Conservation (phyloP, 805 yeast genomes). For the Yarrowia divulgata region DNA sequence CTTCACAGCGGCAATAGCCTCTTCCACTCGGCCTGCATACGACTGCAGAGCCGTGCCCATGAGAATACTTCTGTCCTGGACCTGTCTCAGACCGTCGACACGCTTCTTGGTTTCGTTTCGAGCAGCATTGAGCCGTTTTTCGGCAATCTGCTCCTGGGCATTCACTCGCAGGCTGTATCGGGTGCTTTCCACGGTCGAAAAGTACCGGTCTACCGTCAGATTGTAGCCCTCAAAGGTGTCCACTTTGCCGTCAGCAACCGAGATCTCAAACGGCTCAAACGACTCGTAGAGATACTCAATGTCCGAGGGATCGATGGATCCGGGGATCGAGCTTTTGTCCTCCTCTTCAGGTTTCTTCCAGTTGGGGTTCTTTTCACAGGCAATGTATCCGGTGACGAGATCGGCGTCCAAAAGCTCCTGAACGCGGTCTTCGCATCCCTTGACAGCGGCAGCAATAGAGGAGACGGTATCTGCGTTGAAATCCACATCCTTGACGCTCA, state of each 20-base stretch:
- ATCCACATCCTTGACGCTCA: slow-evolving; percentile 48
- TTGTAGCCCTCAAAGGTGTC: slow-evolving; percentile 69
- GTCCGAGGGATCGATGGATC: slow-evolving; percentile 42
- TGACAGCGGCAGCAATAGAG: slow-evolving; percentile 55
- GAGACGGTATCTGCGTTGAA: slow-evolving; percentile 45
- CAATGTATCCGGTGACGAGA: slow-evolving; percentile 63
- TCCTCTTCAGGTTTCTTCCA: slow-evolving; percentile 54
- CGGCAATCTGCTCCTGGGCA: slow-evolving; percentile 77
- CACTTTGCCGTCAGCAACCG: slow-evolving; percentile 42
- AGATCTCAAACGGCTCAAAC: slow-evolving; percentile 74
- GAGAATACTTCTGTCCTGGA: slow-evolving; percentile 66
- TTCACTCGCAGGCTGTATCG: slow-evolving; percentile 77
- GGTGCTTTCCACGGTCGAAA: slow-evolving; percentile 83
- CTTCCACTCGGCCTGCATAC: slow-evolving; percentile 73
- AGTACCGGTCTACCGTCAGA: slow-evolving; percentile 80
- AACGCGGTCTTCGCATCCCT: slow-evolving; percentile 58
- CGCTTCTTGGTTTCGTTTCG: slow-evolving; percentile 73
- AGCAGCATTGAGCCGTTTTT: slow-evolving; percentile 76
- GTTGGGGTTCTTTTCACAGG: slow-evolving; percentile 65
- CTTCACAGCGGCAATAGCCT: slow-evolving; percentile 72
- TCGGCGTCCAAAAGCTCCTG: slow-evolving; percentile 50
- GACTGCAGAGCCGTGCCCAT: slow-evolving; percentile 78
- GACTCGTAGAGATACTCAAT: slow-evolving; percentile 65
- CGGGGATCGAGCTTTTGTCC: neutral
- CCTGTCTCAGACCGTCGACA: slow-evolving; percentile 66